Base-by-base conservation (phyloP, 371 early-diverging fungal species). In the Mortierella sp. region DNA sequence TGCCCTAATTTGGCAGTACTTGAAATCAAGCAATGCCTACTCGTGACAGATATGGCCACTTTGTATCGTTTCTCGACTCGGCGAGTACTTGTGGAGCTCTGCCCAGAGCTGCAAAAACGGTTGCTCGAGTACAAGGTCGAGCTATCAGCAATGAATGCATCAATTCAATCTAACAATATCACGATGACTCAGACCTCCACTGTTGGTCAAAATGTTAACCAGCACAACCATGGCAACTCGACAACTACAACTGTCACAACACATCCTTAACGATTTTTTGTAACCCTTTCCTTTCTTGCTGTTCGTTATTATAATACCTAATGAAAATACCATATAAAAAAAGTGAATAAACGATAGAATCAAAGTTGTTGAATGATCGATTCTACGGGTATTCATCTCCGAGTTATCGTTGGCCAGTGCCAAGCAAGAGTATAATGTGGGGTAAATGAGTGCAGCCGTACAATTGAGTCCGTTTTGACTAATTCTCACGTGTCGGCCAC, bases 1-100 rank as follows among this genome's bases (percentile, higher is more conserved):
- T 90, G 89, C 55, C 86, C 84, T 1, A 85, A 84, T 42, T 67
- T 90, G 17, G 84, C 86, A 13, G 90, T 90, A 1, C 87, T 90
- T 75, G 89, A 89, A 75, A 87, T 90, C 81, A 89, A 89, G 55
- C 87, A 90, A 34, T 90, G 90, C 47, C 84, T 74, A 17, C 40
- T 71, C 26, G 68, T 80, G 9, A 60, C 75, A 26, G 81, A 80
- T 22, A 80, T 80, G 81, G 81, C 81, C 5, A 74, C 75, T 0
- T 22, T 80, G 17, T 74, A 80, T 31, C 81, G 75, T 17, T 75
- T 80, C 51, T 75, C 75, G 15, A 67, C 71, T 3, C 66, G 64
- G 8, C 67, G 81, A 8, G 68, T 80, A 3, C 75, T 80, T 29
- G 81, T 80, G 3, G 81, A 80, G 54, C 55, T 80, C 47, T 80